Conservation (phyloP, 2,329 filamentous ascomycete species). For the Pyricularia grisea region DNA sequence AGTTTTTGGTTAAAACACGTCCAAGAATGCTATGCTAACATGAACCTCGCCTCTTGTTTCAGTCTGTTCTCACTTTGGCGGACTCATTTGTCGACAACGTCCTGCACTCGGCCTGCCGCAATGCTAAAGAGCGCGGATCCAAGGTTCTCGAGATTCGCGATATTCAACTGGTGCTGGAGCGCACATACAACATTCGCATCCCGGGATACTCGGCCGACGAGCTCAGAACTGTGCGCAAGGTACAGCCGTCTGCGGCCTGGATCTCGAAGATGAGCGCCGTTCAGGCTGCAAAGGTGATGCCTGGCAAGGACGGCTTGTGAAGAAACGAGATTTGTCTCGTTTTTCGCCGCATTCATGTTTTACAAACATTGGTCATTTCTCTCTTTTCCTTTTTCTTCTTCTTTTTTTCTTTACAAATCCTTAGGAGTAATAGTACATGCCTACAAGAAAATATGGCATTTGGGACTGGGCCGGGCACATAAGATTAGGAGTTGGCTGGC, state of each 20-base stretch:
- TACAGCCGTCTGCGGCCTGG: conserved; percentile 81
- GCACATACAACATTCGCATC: conserved; percentile 83
- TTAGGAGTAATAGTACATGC: neutral
- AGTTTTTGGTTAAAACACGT: neutral
- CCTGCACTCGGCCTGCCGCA: conserved; percentile 74
- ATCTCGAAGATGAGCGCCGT: conserved; percentile 96
- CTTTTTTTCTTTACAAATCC: neutral
- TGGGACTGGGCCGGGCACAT: neutral
- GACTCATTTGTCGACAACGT: conserved; percentile 95
- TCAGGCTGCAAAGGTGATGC: conserved; percentile 80
- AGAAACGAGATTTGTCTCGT: neutral
- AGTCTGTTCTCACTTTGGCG: conserved; percentile 82
- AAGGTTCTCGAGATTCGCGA: conserved; percentile 85
- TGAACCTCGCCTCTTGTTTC: neutral
- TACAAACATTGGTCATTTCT: neutral
- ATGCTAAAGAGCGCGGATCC: conserved; percentile 86
- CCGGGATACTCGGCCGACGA: conserved; percentile 94
- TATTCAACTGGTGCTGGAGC: conserved; percentile 73
- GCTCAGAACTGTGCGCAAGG: conserved; percentile 86
- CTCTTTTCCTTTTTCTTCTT: neutral
- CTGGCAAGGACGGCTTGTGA: conserved; percentile 45
- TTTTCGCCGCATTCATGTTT: neutral
- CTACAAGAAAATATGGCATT: neutral
- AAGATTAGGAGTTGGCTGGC: neutral
- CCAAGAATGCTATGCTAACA: neutral